Evolutionary conservation across 208 protist species (phyloP).

Genomic region (Crithidia acanthocephali): DNA sequence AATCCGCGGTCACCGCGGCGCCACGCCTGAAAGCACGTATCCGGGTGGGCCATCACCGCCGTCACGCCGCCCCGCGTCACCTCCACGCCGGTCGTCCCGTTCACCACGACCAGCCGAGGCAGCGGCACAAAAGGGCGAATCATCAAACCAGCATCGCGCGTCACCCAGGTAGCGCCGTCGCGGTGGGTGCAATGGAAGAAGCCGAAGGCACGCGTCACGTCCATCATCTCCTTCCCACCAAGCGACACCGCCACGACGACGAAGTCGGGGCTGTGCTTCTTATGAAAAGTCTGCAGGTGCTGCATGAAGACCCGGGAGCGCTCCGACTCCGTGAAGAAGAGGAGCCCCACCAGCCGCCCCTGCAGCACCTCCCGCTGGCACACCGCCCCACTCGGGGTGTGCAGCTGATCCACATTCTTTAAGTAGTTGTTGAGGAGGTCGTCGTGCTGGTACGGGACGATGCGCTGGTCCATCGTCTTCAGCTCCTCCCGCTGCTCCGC

Average conservation of each 20-base stretch:
- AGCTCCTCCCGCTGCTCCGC: slow-evolving; percentile 72
- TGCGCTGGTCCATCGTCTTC: slow-evolving; percentile 73
- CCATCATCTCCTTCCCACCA: slow-evolving; percentile 68
- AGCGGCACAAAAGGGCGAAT: slow-evolving; percentile 50
- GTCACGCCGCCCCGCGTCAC: slow-evolving; percentile 72
- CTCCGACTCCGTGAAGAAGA: slow-evolving; percentile 85
- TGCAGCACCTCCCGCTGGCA: slow-evolving; percentile 57
- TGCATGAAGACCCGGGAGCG: slow-evolving; percentile 74
- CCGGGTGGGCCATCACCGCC: slow-evolving; percentile 59
- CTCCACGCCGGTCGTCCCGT: slow-evolving; percentile 66
- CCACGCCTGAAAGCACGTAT: slow-evolving; percentile 77
- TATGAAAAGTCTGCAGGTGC: slow-evolving; percentile 49
- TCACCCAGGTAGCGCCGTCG: slow-evolving; percentile 76
- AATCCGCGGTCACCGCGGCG: slow-evolving; percentile 41
- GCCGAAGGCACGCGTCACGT: slow-evolving; percentile 65
- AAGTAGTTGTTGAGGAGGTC: slow-evolving; percentile 71
- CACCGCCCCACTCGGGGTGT: slow-evolving; percentile 55
- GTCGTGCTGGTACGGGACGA: slow-evolving; percentile 67
- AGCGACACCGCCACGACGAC: slow-evolving; percentile 76
- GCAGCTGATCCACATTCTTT: slow-evolving; percentile 58
- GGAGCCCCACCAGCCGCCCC: slow-evolving; percentile 73
- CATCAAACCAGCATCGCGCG: slow-evolving; percentile 66
- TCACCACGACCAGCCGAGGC: slow-evolving; percentile 67
- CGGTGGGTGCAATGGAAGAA: slow-evolving; percentile 85
- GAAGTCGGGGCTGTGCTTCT: slow-evolving; percentile 66